These are phyloP conservation scores for Podochytrium sp. DNA, from an alignment of 192 early-diverging fungal species.

Conservation along the genomic window DNA sequence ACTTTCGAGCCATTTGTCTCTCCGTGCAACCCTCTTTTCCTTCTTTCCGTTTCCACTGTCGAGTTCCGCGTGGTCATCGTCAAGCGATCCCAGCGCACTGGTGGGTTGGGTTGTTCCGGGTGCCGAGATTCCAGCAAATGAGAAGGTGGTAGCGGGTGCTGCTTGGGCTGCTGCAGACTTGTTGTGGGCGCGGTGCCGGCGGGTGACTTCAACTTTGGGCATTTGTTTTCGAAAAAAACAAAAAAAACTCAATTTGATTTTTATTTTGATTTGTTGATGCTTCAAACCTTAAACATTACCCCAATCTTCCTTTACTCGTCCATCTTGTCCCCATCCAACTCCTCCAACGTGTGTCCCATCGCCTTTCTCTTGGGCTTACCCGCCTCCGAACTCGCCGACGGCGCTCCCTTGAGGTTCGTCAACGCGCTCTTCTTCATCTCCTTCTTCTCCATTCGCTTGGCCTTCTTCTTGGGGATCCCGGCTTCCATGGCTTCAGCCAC, in stretches of 20 bases:
- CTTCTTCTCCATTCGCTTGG: constrained; percentile 39
- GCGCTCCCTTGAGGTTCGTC: constrained; percentile 30
- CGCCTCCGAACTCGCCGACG: constrained; percentile 5
- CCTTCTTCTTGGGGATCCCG: constrained; percentile 29
- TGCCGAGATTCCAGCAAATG: too few relatives aligned
- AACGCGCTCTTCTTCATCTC: constrained; percentile 41
- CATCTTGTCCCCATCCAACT: constrained; percentile 3
- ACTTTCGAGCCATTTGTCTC: constrained; percentile 23
- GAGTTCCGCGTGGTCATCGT: not conserved
- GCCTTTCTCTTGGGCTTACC: constrained; percentile 26
- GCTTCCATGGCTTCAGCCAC: not conserved
- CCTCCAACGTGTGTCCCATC: constrained; percentile 22
- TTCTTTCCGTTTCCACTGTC: not conserved
- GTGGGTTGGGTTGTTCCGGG: too few relatives aligned
- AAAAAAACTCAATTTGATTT: not conserved
- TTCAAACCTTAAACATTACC: too few relatives aligned
- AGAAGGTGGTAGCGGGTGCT: not conserved
- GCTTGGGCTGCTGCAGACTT: not conserved
- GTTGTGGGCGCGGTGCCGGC: too few relatives aligned
- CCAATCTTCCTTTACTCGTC: not conserved
- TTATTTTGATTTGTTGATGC: not conserved
- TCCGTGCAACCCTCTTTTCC: not conserved
- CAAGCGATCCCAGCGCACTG: too few relatives aligned
- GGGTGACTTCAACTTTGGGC: not conserved
- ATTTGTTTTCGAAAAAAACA: constrained; percentile 4